These are phyloP conservation scores for Hypoxylon sp. DNA, from an alignment of 2,329 filamentous ascomycete genomes.

Conservation along the genomic window DNA sequence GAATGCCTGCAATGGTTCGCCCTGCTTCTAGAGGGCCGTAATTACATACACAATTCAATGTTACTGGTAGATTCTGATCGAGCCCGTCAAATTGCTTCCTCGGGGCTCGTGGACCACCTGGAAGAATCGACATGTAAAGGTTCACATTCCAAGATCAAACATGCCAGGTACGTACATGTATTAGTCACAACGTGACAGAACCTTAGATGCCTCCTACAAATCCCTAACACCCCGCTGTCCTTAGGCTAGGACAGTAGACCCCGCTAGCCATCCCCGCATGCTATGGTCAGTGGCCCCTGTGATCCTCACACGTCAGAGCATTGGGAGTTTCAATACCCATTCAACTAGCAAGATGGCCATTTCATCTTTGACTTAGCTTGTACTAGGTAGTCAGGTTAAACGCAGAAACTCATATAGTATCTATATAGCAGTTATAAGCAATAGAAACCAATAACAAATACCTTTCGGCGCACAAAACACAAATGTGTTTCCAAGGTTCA, in stretches of 20 bases:
- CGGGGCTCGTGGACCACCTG: background rate
- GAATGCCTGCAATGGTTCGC: background rate
- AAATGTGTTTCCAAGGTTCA: background rate
- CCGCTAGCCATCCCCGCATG: constrained; percentile 17
- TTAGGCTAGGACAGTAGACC: background rate
- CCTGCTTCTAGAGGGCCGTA: background rate
- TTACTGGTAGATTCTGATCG: background rate
- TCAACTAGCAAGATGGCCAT: background rate
- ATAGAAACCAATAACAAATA: background rate
- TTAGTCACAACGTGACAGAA: background rate
- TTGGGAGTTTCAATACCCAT: constrained; percentile 16
- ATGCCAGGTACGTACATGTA: too few relatives aligned
- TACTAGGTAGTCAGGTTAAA: too few relatives aligned
- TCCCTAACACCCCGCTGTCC: constrained; percentile 26
- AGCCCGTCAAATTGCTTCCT: background rate
- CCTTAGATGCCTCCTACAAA: background rate
- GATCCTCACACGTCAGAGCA: constrained; percentile 25
- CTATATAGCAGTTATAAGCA: background rate
- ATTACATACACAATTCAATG: background rate
- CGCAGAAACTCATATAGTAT: background rate
- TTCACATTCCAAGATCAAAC: background rate
- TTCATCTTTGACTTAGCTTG: background rate
- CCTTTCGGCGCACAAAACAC: background rate
- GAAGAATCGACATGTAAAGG: background rate
- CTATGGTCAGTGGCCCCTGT: constrained; percentile 21